Base-by-base conservation (phyloP, 2,329 filamentous ascomycete genomes). In the Penicillium sp. region DNA sequence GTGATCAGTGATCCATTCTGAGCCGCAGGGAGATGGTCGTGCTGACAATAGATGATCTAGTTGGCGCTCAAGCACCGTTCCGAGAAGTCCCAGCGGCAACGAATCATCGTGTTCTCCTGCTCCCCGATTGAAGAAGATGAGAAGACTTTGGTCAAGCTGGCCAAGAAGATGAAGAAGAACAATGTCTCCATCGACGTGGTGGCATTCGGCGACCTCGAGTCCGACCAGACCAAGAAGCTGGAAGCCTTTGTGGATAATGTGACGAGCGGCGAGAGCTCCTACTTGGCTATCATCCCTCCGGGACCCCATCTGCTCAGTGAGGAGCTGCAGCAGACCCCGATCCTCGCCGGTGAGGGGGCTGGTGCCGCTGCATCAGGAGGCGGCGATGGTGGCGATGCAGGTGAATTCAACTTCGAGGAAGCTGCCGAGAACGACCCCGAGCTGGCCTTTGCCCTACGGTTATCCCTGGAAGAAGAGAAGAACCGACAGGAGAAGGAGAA, bases 151-250 rank as follows among this genome's bases (percentile, higher is more conserved):
- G 83, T 92, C 56, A 89, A 90, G 69, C 82, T 99, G 27, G 92
- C 94, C 40, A 95, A 94, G 79, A 95, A 94, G 78, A 95, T 97
- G 91, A 97, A 97, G 85, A 99, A 99, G 82, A 88, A 87, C 74
- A 92, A 89, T 68, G 89, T 96, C 54, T 89, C 87, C 55, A 89
- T 99, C 68, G 94, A 99, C 73, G 92, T 99, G 67, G 83, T 99
- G 55, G 85, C 92, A 42, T 99, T 99, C 66, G 94, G 94, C 62
- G 92, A 99, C 65, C 82, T 96, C 47, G 90, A 94, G 61, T 89
- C 92, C 63, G 90, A 95, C 61, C 90, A 87, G 57, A 89, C 88
- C 49, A 84, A 89, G 71, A 97, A 97, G 78, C 84, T 99, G 48
- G 86, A 90, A 68, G 87, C 89, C 25, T 99, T 99, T 79, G 91